Evolutionary conservation across 2,329 filamentous ascomycete species (phyloP), one percentile per base, ranked within the genome.

Genomic region (Fusarium sp.): DNA sequence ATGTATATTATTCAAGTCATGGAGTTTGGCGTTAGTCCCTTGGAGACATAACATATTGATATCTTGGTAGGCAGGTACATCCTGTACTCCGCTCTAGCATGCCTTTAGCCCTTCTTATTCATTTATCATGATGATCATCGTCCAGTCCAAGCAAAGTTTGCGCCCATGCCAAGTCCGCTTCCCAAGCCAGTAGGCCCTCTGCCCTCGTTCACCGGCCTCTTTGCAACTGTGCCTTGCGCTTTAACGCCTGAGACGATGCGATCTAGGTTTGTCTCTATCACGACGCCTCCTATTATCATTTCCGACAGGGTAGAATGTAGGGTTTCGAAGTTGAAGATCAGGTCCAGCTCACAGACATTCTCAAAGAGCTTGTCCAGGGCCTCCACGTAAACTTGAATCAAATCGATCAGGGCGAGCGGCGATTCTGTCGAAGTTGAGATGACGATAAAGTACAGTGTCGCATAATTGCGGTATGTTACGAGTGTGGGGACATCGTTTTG

Each of bases 291-390:
- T 17, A 97, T 92, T 56, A 98, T 91, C 93, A 98, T 97, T 83
- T 98, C 95, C 58, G 89, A 90, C 11, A 98, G 83, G 17, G 94
- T 89, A 10, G 95, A 92, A 82, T 99, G 96, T 74, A 99, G 84
- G 17, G 94, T 96, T 85, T 99, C 96, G 73, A 97, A 99, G 77
- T 98, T 98, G 83, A 99, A 99, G 78, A 99, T 99, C 71, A 99
- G 86, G 79, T 99, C 94, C 56, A 99, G 84, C 83, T 99, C 96
- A 85, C 96, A 99, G 11, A 99, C 96, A 77, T 99, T 97, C 81
- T 98, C 96, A 77, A 99, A 99, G 39, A 99, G 85, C 68, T 93
- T 89, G 78, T 99, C 96, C 34, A 99, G 86, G 1, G 95, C 90
- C 80, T 99, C 96, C 67, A 99, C 96, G 74, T 97, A 99, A 62